Base-by-base conservation (phyloP, 345 rosid species). In the Conringia planisiliqua region DNA sequence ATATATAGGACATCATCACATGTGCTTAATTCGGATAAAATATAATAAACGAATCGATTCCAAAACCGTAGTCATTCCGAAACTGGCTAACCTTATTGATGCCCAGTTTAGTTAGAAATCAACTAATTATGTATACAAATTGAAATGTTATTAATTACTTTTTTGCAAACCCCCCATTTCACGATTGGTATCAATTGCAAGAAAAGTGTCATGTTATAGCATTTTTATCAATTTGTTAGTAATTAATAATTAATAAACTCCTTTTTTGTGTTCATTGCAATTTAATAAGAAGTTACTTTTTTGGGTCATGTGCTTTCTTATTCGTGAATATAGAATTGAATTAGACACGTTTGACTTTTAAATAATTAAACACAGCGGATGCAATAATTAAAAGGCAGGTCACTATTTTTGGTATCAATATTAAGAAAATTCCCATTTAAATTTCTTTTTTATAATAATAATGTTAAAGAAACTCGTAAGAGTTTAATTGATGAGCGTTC, bases 41-140 rank as follows among this genome's bases (percentile, higher is more conserved):
- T 43, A n/a, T 9, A 22, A 2, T 22, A 3, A 62, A 60, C 2
- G 33, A 14, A 27, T 43, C 0, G 18, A 42, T 62, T 43, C 54
- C 68, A 43, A 43, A 63, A 16, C 52, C n/a, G 5, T 10, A 67
- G 40, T 52, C 44, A 75, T 50, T n/a, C n/a, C n/a, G n/a, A n/a
- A n/a, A n/a, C n/a, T n/a, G n/a, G n/a, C n/a, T 22, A 22, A 9
- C n/a, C 62, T 8, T 58, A 33, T 58, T 33, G 63, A 16, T 60
- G 30, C 32, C 11, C 10, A 61, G 0, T 33, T 33, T 46, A 32
- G 66, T 26, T 51, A 27, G 10, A 51, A 22, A 16, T 24, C 4
- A 24, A 38, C 52, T 52, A 38, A 10, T n/a, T 52, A 26, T 38
- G 33, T 51, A 24, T 35, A 14, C 18, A 35, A 24, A 24, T 36